Conservation (phyloP, 2,329 filamentous ascomycete species). For the Ascocoryne sarcoides region DNA sequence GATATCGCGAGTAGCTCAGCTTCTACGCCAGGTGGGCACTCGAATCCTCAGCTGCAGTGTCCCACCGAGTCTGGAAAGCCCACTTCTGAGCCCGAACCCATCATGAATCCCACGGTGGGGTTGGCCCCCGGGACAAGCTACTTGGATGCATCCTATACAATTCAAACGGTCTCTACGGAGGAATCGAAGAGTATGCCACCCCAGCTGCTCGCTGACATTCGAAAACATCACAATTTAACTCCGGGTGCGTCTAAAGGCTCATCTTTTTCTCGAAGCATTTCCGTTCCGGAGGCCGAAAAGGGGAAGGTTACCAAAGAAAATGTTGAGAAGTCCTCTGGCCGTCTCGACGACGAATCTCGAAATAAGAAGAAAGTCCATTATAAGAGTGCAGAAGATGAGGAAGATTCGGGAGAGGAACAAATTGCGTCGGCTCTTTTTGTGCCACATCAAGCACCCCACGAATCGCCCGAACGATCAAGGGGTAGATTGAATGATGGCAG, state of each 20-base stretch:
- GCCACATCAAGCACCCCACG: slow-evolving; percentile 55
- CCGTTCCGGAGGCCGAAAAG: slow-evolving; percentile 23
- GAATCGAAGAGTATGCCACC: slow-evolving; percentile 20
- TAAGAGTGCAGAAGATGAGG: slow-evolving; percentile 35
- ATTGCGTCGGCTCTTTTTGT: slow-evolving; percentile 81
- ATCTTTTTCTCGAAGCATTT: slow-evolving; percentile 28
- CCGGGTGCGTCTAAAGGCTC: slow-evolving; percentile 22
- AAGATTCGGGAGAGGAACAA: slow-evolving; percentile 68
- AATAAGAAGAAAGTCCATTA: background rate
- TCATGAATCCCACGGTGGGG: slow-evolving; percentile 14
- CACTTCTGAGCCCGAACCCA: background rate
- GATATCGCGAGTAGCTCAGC: background rate
- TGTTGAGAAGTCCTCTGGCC: background rate
- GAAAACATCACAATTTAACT: slow-evolving; percentile 26
- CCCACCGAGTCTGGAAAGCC: slow-evolving; percentile 6
- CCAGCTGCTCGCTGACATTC: slow-evolving; percentile 26
- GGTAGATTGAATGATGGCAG: slow-evolving; percentile 7
- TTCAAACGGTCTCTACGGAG: slow-evolving; percentile 15
- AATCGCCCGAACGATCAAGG: slow-evolving; percentile 31
- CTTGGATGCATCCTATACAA: slow-evolving; percentile 15
- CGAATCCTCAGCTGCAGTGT: slow-evolving; percentile 4
- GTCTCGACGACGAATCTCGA: background rate
- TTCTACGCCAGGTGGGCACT: background rate
- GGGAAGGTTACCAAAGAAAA: background rate
- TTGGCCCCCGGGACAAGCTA: slow-evolving; percentile 21